phyloP scores from a whole-genome alignment of 768 basidiomycete genomes.

The Boletus pseudopeckii region DNA sequence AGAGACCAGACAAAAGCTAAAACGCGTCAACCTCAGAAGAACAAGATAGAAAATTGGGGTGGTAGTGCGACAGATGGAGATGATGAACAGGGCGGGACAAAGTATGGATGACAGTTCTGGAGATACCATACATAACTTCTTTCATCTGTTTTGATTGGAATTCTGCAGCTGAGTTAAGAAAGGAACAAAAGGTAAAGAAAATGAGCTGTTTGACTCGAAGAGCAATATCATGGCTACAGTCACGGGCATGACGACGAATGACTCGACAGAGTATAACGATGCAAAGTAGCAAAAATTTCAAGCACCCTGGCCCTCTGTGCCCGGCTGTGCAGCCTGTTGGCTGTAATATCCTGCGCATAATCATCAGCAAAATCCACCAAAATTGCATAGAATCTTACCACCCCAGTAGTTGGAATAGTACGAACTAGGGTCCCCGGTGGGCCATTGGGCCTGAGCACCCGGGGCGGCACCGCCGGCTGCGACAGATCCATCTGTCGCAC shows the following conservation, averaged over 20 bases:
- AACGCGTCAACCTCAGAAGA: slow-evolving; percentile 25
- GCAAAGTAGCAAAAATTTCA: slow-evolving; percentile 25
- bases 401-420: slow-evolving; percentile 86
- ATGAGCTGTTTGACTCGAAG: slow-evolving; percentile 17
- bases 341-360: slow-evolving; percentile 69
- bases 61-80: slow-evolving; percentile 19
- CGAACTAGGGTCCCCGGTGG: slow-evolving; percentile 63
- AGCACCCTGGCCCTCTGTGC: slow-evolving; percentile 48
- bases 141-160: slow-evolving; percentile 32
- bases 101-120: slow-evolving; percentile 30
- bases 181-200: slow-evolving; percentile 21
- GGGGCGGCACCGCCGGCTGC: slow-evolving; percentile 47
- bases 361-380: slow-evolving; percentile 11
- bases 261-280: slow-evolving; percentile 24
- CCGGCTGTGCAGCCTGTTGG: slow-evolving; percentile 66
- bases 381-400: slow-evolving; percentile 42
- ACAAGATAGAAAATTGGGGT: slow-evolving; percentile 20
- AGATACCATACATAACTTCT: slow-evolving; percentile 34
- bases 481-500: slow-evolving; percentile 52
- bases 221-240: slow-evolving; percentile 34
- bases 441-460: slow-evolving; percentile 74
- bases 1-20: slow-evolving; percentile 16
- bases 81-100: slow-evolving; percentile 24
- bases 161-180: slow-evolving; percentile 25
- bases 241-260: slow-evolving; percentile 27